Evolutionary conservation across 2,329 filamentous ascomycete species (phyloP), one percentile per base, ranked within the genome.

Genomic region (Pseudogymnoascus sp.): DNA sequence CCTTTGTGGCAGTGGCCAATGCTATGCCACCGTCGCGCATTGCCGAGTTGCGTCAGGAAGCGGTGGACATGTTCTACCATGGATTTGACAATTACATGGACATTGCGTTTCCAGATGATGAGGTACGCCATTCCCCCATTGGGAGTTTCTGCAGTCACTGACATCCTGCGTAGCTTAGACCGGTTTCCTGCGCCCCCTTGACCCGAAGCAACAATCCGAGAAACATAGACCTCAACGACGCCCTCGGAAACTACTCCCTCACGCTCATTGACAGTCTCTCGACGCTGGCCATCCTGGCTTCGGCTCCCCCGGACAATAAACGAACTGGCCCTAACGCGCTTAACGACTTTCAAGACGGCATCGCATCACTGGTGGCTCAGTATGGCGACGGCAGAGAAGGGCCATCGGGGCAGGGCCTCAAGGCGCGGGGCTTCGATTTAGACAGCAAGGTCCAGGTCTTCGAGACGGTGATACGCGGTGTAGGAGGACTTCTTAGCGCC

Each of bases 371-470:
- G 67, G 88, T 97, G 2, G 78, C 84, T 65, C 79, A 94, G 67
- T 97, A 97, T 72, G 93, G 93, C 3, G 92, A 97, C 74, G 93
- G 92, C 1, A 85, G 85, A 30, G 75, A 79, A 7, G 87, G 89
- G 2, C 78, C 82, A 12, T 79, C 80, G 4, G 90, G 89, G 6
- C 80, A 83, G 69, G 93, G 93, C 3, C 78, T 81, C 62, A 81
- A 91, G 65, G 86, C 86, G 3, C 82, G 85, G 60, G 94, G 91
- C 0, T 99, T 99, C 69, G 91, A 99, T 73, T 78, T 96, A 39
- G 93, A 99, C 74, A 96, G 92, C 77, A 99, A 97, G 75, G 94
- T 99, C 1, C 93, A 99, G 75, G 91, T 99, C 38, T 99, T 99
- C 70, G 94, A 99, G 77, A 97, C 93, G 0, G 93, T 96, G 35